These are phyloP conservation scores for Syzygium grande DNA, from an alignment of 345 rosid species.

Conservation along the genomic window DNA sequence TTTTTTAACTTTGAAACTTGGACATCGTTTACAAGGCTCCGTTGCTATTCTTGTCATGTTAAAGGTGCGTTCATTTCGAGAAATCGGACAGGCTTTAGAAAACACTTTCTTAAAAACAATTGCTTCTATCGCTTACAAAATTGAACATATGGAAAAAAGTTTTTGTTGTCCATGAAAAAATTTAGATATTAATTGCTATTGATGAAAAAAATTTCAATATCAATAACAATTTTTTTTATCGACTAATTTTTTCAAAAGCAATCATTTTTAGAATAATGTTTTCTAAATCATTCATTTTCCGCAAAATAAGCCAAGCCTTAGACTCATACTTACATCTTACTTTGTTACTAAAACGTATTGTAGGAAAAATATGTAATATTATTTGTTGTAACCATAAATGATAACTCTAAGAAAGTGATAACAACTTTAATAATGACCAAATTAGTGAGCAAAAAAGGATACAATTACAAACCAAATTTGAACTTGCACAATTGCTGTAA, in stretches of 20 bases:
- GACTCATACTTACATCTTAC: not conserved
- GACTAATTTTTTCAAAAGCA: not conserved
- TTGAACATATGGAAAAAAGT: accelerated
- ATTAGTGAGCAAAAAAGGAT: too few species aligned
- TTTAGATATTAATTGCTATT: not conserved
- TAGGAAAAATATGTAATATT: too few species aligned
- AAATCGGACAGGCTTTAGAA: not conserved
- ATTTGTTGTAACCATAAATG: too few species aligned
- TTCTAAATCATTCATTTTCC: not conserved
- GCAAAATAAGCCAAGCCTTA: not conserved
- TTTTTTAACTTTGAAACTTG: not conserved
- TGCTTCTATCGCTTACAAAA: accelerated
- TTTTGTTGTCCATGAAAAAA: accelerated
- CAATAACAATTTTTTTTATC: too few species aligned
- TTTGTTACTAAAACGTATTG: too few species aligned
- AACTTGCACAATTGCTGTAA: too few species aligned
- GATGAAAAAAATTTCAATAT: too few species aligned
- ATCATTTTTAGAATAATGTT: not conserved
- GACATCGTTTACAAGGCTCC: not conserved
- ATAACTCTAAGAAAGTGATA: too few species aligned
- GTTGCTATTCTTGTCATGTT: not conserved
- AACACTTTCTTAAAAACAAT: not conserved
- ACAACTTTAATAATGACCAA: too few species aligned
- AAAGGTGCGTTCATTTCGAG: not conserved
- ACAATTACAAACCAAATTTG: too few species aligned